Conservation (phyloP, 164 flowering plant species). For the Echeveria elegans region DNA sequence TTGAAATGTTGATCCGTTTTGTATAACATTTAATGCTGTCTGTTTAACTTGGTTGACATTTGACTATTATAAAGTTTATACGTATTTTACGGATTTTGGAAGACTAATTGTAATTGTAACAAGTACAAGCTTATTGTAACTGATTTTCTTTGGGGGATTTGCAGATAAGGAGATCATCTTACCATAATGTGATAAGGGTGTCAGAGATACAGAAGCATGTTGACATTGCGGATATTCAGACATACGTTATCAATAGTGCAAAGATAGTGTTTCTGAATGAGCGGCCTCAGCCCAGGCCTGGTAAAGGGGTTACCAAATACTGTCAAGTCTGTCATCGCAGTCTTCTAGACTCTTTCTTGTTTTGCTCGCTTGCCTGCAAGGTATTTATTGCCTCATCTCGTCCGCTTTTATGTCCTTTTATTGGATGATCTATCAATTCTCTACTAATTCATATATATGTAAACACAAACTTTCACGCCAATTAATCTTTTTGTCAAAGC, state of each 20-base stretch:
- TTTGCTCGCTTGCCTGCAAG: slow-evolving; percentile 13
- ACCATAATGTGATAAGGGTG: slow-evolving; percentile 17
- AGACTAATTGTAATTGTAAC: neutral
- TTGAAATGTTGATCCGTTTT: too few species aligned
- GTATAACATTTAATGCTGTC: too few species aligned
- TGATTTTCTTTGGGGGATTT: slow-evolving; percentile 1
- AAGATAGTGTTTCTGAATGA: too few species aligned
- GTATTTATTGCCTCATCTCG: neutral
- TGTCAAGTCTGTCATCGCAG: too few species aligned
- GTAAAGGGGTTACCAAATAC: too few species aligned
- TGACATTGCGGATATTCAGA: slow-evolving; percentile 12
- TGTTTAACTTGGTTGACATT: too few species aligned
- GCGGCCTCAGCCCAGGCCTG: too few species aligned
- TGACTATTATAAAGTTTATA: too few species aligned
- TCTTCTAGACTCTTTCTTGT: slow-evolving; percentile 11
- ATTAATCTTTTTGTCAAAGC: too few species aligned
- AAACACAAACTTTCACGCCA: too few species aligned
- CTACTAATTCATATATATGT: too few species aligned
- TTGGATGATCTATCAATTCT: neutral
- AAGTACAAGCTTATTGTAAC: neutral
- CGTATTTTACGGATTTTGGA: neutral
- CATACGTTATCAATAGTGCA: slow-evolving; percentile 10
- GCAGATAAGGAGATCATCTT: slow-evolving; percentile 13
- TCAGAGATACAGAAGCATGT: slow-evolving; percentile 16
- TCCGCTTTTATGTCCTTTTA: neutral